phyloP scores from a whole-genome alignment of 208 protist species.

The Trichomonas tenax region DNA sequence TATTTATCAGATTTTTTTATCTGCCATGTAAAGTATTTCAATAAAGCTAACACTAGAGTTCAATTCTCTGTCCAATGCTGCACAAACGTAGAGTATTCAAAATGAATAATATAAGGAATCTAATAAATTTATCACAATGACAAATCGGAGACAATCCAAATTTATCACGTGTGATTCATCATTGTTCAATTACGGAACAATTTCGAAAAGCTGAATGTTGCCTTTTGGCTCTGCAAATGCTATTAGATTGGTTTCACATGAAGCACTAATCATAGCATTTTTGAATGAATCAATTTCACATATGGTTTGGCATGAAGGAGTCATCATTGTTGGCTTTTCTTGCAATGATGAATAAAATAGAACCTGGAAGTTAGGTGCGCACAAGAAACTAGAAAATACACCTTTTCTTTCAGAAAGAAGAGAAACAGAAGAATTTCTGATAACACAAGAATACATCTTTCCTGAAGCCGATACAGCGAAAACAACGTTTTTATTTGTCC shows the following conservation, averaged over 20 bases:
- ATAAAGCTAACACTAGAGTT: no score
- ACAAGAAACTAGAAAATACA: not conserved
- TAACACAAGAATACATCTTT: not conserved
- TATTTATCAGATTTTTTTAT: no score
- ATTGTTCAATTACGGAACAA: no score
- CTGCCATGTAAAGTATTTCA: no score
- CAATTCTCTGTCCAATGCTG: no score
- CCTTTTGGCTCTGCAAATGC: not conserved
- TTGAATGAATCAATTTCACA: not conserved
- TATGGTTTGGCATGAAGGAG: not conserved
- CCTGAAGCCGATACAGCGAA: not conserved
- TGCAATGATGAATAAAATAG: not conserved
- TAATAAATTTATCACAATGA: no score
- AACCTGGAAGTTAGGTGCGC: not conserved
- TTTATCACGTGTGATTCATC: no score
- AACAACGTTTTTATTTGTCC: not conserved
- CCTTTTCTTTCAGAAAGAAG: not conserved
- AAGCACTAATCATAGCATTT: not conserved
- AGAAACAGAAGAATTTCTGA: not conserved
- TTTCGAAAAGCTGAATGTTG: not conserved
- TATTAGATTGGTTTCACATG: not conserved
- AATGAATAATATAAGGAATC: no score
- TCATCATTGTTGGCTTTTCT: not conserved
- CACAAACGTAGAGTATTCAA: no score
- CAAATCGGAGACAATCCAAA: no score